Percentiles rank a stretch among this genome's conserved stretches.
Conservation (phyloP, 2,329 filamentous ascomycete genomes). For the Parastagonospora nodorum region DNA sequence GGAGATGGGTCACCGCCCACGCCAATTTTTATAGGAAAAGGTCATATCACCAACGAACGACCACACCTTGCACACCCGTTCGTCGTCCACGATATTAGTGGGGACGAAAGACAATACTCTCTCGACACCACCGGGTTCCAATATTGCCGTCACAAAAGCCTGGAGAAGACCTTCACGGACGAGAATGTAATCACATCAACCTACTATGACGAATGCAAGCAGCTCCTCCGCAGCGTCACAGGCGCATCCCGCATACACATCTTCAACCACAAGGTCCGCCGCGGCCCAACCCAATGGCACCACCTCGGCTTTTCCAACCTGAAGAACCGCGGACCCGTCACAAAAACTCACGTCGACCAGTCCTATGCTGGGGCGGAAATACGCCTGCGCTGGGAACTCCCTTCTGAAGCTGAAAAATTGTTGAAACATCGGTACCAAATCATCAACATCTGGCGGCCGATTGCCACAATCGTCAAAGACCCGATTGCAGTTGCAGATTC, state of each 20-base stretch:
- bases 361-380: constrained; percentile 27
- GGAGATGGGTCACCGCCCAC: constrained; percentile 26
- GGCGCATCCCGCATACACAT: constrained; percentile 62
- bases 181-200: constrained; percentile 16
- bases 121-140: constrained; percentile 31
- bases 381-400: constrained; percentile 22
- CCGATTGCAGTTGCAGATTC: constrained; percentile 34
- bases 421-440: constrained; percentile 33
- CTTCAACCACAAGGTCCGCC: constrained; percentile 65
- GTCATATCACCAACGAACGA: constrained; percentile 28
- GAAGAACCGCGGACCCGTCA: constrained; percentile 50
- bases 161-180: constrained; percentile 23
- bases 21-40: constrained; percentile 28
- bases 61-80: constrained; percentile 26
- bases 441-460: constrained; percentile 38
- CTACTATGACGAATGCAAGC: constrained; percentile 27
- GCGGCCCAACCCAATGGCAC: constrained; percentile 43
- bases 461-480: constrained; percentile 32
- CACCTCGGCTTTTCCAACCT: constrained; percentile 27
- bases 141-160: constrained; percentile 19
- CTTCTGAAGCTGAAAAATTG: constrained; percentile 22
- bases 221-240: constrained; percentile 52
- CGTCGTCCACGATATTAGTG: constrained; percentile 22
- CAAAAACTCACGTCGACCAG: constrained; percentile 60
- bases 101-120: constrained; percentile 22